These are phyloP conservation scores for Fonsecaea nubica DNA, from an alignment of 2,329 filamentous ascomycete species.

Conservation along the genomic window DNA sequence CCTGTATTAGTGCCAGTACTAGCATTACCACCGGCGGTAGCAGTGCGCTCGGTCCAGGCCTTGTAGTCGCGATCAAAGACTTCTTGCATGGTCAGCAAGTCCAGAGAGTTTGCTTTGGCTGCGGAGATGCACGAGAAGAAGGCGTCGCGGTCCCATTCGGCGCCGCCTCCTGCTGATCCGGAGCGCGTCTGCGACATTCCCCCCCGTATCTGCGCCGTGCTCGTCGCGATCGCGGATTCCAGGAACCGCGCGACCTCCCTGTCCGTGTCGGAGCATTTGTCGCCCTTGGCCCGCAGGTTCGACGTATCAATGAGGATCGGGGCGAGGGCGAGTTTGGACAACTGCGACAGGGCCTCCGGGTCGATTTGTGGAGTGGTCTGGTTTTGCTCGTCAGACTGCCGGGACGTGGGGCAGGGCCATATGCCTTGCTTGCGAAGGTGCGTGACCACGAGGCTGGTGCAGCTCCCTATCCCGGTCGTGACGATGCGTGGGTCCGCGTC, in stretches of 20 bases:
- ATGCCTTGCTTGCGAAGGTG: conserved; percentile 55
- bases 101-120: conserved; percentile 63
- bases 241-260: conserved; percentile 59
- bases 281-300: conserved; percentile 51
- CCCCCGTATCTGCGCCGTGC: background rate
- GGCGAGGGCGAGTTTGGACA: conserved; percentile 49
- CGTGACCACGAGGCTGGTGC: conserved; percentile 62
- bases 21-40: background rate
- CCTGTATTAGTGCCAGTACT: background rate
- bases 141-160: conserved; percentile 42
- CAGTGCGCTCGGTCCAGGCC: conserved; percentile 57
- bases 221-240: conserved; percentile 53
- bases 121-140: conserved; percentile 61
- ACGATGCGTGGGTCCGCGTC: conserved; percentile 59
- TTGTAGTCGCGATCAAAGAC: conserved; percentile 70
- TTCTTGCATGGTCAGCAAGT: conserved; percentile 60
- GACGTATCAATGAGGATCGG: conserved; percentile 54
- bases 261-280: conserved; percentile 56
- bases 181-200: background rate
- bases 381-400: conserved; percentile 33
- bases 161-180: background rate
- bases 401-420: conserved; percentile 48
- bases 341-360: conserved; percentile 47
- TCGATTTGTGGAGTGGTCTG: background rate
- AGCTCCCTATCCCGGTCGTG: conserved; percentile 62